Percentiles rank a stretch among this genome's conserved stretches.
phyloP scores from a whole-genome alignment of 2,329 filamentous ascomycete species.

The Rosellinia necatrix region DNA sequence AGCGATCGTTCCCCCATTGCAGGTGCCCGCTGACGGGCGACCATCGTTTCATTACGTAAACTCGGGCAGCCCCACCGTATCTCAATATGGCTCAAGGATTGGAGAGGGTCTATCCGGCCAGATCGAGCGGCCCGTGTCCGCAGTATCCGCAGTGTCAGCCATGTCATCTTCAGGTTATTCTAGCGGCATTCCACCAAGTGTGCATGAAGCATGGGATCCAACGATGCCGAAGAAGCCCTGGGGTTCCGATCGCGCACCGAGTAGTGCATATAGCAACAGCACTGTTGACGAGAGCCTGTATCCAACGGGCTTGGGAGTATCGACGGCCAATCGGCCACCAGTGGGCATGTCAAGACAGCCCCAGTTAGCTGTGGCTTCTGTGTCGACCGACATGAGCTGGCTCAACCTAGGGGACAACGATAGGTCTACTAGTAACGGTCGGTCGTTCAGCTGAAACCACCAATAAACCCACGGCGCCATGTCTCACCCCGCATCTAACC shows the following conservation, averaged over 20 bases:
- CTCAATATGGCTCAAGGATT: slow-evolving; percentile 58
- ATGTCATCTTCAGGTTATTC: slow-evolving; percentile 62
- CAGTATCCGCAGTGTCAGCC: slow-evolving; percentile 54
- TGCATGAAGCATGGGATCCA: slow-evolving; percentile 61
- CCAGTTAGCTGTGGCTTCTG: slow-evolving; percentile 54
- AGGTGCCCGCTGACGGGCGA: slow-evolving; percentile 59
- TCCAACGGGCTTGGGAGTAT: slow-evolving; percentile 46
- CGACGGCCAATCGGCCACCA: slow-evolving; percentile 34
- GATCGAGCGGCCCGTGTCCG: slow-evolving; percentile 62
- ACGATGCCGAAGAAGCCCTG: slow-evolving; percentile 51
- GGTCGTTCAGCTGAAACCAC: slow-evolving; percentile 19
- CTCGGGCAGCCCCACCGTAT: slow-evolving; percentile 71
- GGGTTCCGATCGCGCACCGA: slow-evolving; percentile 55
- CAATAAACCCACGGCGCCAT: neutral
- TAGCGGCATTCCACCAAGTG: slow-evolving; percentile 68
- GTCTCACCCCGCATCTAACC: neutral
- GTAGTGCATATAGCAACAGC: slow-evolving; percentile 55
- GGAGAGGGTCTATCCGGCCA: slow-evolving; percentile 64
- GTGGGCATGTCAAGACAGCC: slow-evolving; percentile 51
- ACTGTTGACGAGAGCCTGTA: slow-evolving; percentile 43
- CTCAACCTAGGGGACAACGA: slow-evolving; percentile 66
- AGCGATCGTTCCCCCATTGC: slow-evolving; percentile 71
- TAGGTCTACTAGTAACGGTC: slow-evolving; percentile 60
- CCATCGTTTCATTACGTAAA: slow-evolving; percentile 68
- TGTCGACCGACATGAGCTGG: slow-evolving; percentile 77